A percentile compares a stretch with the other conserved stretches of the same genome.
phyloP scores from a whole-genome alignment of 106 monocot genomes.

The Chionographis japonica region DNA sequence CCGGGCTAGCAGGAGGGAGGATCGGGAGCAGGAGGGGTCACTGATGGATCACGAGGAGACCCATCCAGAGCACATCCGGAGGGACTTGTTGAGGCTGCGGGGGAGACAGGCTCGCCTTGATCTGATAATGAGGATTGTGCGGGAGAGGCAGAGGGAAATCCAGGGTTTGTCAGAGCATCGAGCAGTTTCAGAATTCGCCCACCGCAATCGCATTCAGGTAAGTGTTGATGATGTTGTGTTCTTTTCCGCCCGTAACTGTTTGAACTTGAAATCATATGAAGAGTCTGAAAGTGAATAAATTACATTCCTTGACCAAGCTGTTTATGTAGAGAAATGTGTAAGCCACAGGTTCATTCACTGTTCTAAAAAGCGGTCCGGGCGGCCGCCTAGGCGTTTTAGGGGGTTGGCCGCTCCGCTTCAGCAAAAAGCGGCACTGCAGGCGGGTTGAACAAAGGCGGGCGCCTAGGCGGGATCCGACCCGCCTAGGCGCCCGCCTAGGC shows the following conservation, averaged over 20 bases:
- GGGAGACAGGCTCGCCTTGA: conserved; percentile 79
- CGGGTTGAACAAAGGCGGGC: no score
- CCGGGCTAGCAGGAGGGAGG: conserved; percentile 25
- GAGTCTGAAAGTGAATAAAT: no score
- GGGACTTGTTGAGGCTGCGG: conserved; percentile 54
- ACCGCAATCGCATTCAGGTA: conserved; percentile 92
- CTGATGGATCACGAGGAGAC: conserved; percentile 39
- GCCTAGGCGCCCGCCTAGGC: no score
- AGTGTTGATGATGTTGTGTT: neutral
- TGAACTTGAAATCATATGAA: neutral
- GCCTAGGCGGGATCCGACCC: no score
- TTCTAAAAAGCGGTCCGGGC: no score
- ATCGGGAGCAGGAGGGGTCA: conserved; percentile 15
- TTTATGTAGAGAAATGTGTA: no score
- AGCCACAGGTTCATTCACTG: no score
- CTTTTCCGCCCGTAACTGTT: neutral
- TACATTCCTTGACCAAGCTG: no score
- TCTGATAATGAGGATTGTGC: conserved; percentile 67
- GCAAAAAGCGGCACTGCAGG: no score
- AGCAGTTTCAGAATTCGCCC: conserved; percentile 81
- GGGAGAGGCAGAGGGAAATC: conserved; percentile 83
- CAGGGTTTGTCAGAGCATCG: conserved; percentile 80
- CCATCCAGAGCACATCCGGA: conserved; percentile 31
- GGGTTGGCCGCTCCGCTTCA: no score
- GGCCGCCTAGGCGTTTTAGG: no score